Conservation (phyloP, 148 eudicot genomes). For the Linanthus parryae region DNA sequence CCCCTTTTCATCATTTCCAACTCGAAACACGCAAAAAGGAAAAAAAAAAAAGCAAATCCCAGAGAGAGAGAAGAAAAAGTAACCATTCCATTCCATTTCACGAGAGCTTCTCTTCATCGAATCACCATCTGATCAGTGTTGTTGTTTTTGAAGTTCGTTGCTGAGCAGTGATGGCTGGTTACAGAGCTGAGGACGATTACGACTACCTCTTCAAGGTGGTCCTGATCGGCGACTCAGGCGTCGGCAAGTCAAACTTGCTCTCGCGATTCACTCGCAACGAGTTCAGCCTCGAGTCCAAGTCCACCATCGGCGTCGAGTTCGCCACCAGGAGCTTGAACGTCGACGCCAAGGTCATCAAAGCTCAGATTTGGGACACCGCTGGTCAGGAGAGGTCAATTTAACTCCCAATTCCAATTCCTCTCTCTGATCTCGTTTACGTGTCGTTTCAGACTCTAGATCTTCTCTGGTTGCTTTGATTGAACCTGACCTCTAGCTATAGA, state of each 20-base stretch:
- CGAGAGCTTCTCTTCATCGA: too few species aligned
- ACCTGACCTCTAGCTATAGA: too few species aligned
- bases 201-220: constrained; percentile 25
- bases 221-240: constrained; percentile 24
- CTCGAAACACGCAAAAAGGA: too few species aligned
- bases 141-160: too few species aligned
- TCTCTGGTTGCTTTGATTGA: neutral
- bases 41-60: too few species aligned
- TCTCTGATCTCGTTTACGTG: too few species aligned
- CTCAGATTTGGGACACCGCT: constrained; percentile 31
- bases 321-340: constrained; percentile 21
- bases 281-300: constrained; percentile 57
- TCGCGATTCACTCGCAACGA: constrained; percentile 45
- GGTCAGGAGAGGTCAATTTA: constrained; percentile 27
- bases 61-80: too few species aligned
- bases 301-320: constrained; percentile 42
- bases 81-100: too few species aligned
- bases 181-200: constrained; percentile 25
- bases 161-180: constrained; percentile 13
- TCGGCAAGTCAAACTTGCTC: constrained; percentile 24
- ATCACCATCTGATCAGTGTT: too few species aligned
- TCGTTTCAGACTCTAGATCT: too few species aligned
- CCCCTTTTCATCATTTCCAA: too few species aligned
- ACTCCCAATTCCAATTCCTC: too few species aligned
- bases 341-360: constrained; percentile 23